Evolutionary conservation across 1,139 yeast species (phyloP).

Genomic region (Suhomyces yuchorum): DNA sequence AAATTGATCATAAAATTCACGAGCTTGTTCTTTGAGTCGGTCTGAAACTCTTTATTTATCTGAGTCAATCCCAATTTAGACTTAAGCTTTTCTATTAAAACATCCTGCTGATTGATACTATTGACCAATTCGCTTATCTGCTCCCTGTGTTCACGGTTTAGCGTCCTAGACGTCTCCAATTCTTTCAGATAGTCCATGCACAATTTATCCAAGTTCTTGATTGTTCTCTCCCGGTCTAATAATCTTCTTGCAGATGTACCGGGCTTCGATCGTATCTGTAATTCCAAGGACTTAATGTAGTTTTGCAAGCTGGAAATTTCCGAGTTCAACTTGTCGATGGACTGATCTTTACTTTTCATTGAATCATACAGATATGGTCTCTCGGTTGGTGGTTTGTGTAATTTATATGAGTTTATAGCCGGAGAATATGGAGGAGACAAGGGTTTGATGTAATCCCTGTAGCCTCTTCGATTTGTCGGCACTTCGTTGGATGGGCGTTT

Average conservation of each 20-base stretch:
- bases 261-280: constrained; percentile 16
- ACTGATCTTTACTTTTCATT: not conserved
- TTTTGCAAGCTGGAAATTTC: constrained; percentile 23
- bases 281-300: constrained; percentile 26
- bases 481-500: not conserved
- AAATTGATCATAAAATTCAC: constrained; percentile 25
- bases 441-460: constrained; percentile 4
- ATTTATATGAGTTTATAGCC: not conserved
- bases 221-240: constrained; percentile 10
- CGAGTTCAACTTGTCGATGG: constrained; percentile 20
- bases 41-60: constrained; percentile 1
- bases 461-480: not conserved
- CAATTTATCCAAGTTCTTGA: constrained; percentile 14
- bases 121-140: constrained; percentile 22
- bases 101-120: constrained; percentile 26
- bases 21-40: constrained; percentile 12
- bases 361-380: not conserved
- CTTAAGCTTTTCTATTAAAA: constrained; percentile 25
- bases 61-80: constrained; percentile 21
- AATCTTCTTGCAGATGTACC: constrained; percentile 9
- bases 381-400: not conserved
- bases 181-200: constrained; percentile 29
- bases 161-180: constrained; percentile 19
- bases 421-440: constrained; percentile 17
- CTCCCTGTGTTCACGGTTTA: constrained; percentile 18